Evolutionary conservation across 768 basidiomycete genomes (phyloP).

Genomic region (Amanita exitialis): DNA sequence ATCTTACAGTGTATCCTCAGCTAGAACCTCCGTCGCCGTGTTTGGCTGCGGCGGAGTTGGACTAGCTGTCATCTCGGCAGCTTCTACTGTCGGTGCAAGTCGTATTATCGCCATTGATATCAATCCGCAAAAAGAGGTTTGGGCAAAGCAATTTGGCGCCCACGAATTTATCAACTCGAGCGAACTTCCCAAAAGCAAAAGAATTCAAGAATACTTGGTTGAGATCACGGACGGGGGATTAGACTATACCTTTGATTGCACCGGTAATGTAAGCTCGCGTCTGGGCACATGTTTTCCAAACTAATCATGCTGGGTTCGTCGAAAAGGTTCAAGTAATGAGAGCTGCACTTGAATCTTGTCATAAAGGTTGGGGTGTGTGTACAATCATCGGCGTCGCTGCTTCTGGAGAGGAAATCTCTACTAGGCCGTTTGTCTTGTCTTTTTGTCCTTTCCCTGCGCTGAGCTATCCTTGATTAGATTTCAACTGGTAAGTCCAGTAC

Average conservation of each 20-base stretch:
- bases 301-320: background rate
- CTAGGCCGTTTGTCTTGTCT: constrained; percentile 55
- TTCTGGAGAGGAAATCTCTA: constrained; percentile 90
- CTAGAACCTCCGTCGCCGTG: constrained; percentile 82
- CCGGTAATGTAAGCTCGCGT: constrained; percentile 57
- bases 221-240: constrained; percentile 94
- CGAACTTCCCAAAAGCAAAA: constrained; percentile 62
- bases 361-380: constrained; percentile 98
- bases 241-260: constrained; percentile 96
- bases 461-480: constrained; percentile 23
- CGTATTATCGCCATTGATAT: constrained; percentile 90
- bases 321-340: constrained; percentile 84
- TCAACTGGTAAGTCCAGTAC: constrained; percentile 32
- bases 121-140: constrained; percentile 76
- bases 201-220: constrained; percentile 82
- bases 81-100: constrained; percentile 66
- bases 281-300: background rate
- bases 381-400: constrained; percentile 96
- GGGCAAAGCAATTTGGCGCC: constrained; percentile 91
- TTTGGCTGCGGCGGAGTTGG: constrained; percentile 98
- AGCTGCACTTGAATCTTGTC: constrained; percentile 93
- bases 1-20: constrained; percentile 23
- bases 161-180: constrained; percentile 89
- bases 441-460: constrained; percentile 2
- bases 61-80: constrained; percentile 82